phyloP scores from a whole-genome alignment of 75 land plant genomes.

The Chamaecyparis obtusa region DNA sequence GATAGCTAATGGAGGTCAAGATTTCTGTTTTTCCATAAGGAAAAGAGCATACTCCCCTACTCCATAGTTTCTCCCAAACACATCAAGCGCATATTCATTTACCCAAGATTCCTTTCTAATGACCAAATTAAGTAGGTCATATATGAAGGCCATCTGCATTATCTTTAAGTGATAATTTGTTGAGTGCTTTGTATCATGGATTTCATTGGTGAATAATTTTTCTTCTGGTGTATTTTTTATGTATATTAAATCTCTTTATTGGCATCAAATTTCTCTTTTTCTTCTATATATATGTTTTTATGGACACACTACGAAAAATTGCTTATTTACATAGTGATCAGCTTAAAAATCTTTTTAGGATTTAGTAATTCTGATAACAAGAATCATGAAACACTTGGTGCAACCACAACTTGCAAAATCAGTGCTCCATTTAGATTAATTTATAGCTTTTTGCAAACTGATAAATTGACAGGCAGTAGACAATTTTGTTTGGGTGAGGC shows the following conservation, averaged over 20 bases:
- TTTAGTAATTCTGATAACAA: background rate
- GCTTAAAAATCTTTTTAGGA: background rate
- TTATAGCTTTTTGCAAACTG: background rate
- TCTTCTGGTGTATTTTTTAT: background rate
- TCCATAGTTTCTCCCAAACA: no score
- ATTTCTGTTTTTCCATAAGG: no score
- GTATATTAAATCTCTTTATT: background rate
- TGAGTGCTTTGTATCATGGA: background rate
- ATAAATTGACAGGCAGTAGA: background rate
- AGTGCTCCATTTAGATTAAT: background rate
- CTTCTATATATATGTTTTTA: background rate
- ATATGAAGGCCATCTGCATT: background rate
- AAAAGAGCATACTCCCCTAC: no score
- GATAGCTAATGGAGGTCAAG: no score
- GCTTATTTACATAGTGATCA: background rate
- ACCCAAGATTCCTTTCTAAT: no score
- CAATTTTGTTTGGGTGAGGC: background rate
- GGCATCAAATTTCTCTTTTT: background rate
- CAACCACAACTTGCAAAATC: background rate
- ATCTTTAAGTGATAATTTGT: background rate
- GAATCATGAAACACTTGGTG: background rate
- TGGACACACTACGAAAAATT: background rate
- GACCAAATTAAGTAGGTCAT: no score
- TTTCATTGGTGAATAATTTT: background rate
- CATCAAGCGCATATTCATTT: no score